Base-by-base conservation (phyloP, 2,329 filamentous ascomycete species). In the Trichoderma sp. region DNA sequence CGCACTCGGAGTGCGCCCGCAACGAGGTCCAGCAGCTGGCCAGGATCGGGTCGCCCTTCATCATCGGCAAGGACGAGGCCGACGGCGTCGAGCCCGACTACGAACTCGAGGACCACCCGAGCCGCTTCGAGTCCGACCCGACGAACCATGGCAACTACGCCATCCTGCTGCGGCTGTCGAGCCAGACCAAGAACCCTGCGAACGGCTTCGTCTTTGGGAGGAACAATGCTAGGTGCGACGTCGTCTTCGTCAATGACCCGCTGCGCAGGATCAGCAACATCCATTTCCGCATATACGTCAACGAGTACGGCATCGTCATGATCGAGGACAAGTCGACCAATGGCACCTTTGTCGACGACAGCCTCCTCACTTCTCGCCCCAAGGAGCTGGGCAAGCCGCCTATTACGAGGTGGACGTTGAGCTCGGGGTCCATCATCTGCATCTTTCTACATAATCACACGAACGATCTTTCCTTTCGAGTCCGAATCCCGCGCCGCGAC, bases 201-300 rank as follows among this genome's bases (percentile, higher is more conserved):
- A 83, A 88, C 66, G 96, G 96, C 47, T 98, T 97, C 81, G 88
- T 89, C 57, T 98, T 99, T 81, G 96, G 96, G 34, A 90, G 96
- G 70, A 95, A 96, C 77, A 76, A 81, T 0, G 76, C 80, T 59
- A 86, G 88, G 39, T 96, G 93, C 80, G 96, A 99, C 71, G 82
- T 95, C 61, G 87, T 88, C 76, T 89, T 93, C 62, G 80, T 84
- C 43, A 86, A 90, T 74, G 92, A 95, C 75, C 87, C 88, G 0
- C 84, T 88, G 67, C 92, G 89, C 79, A 88, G 93, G 57, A 88
- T 99, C 72, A 98, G 95, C 84, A 98, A 98, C 79, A 87, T 92
- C n/a, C 96, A 99, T 80, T 99, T 98, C 80, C 91, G 94, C 68
- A 97, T 99, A 73, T 97, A 92, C 78, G 86, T 97, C 76, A 99